Base-by-base conservation (phyloP, 2,329 filamentous ascomycete genomes). In the Aspergillus sp. region DNA sequence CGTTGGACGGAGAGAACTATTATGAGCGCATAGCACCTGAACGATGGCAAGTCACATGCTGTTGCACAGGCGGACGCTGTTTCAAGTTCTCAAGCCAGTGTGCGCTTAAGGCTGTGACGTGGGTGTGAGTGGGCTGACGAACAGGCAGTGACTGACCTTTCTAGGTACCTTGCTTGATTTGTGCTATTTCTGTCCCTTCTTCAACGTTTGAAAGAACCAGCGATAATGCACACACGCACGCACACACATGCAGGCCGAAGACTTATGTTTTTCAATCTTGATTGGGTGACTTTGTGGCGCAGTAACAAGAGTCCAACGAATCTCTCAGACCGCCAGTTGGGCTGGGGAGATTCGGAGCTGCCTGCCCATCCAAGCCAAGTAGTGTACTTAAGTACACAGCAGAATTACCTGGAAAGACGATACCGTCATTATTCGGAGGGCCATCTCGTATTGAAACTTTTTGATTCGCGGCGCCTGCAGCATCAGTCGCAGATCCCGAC, bases 401-500 rank as follows among this genome's bases (percentile, higher is more conserved):
- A 25, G 15, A 49, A n/a, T 17, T n/a, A 49, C 15, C 17, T 32
- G 47, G 47, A 19, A 30, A 49, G 23, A 41, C 8, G 28, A 55
- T 43, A 55, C 50, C 39, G 52, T 41, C 60, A 49, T 63, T 60
- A 63, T 50, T 41, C 30, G 52, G 49, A 49, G 60, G 17, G 57
- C 3, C 15, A 28, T 49, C 32, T 50, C 51, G 51, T 50, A 28
- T 43, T 49, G 41, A 41, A 12, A 17, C 28, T 19, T 41, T 51
- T 58, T 58, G 58, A 59, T 55, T 49, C 23, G 47, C 23, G 17
- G 47, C 23, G 25, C 25, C 47, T 49, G 47, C 47, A 49, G 28
- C 47, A 49, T 49, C 47, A 15, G 13, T 13, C 28, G 47, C 47
- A 49, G 47, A 49, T 49, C 47, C 47, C 47, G 47, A 17, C 15